These are phyloP conservation scores for Sclerotinia spermophila DNA, from an alignment of 2,329 filamentous ascomycete genomes.

Conservation along the genomic window DNA sequence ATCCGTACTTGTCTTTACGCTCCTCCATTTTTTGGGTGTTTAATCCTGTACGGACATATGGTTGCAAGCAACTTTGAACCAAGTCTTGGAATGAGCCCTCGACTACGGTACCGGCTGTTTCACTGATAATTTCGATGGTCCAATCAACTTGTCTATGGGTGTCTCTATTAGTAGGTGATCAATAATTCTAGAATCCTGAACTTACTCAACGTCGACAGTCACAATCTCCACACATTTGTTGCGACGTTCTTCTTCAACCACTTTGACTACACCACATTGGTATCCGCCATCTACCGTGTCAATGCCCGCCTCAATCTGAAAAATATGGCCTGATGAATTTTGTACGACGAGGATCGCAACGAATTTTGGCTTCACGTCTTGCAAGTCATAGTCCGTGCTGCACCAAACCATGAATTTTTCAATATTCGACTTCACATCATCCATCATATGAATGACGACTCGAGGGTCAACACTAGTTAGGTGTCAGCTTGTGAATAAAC, in stretches of 20 bases:
- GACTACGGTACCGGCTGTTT: conserved; percentile 27
- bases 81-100: conserved; percentile 24
- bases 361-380: conserved; percentile 27
- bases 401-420: conserved; percentile 26
- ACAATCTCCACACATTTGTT: conserved; percentile 33
- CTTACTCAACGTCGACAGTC: conserved; percentile 30
- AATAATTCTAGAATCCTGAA: background rate
- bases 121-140: conserved; percentile 34
- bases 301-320: conserved; percentile 34
- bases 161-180: background rate
- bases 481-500: background rate
- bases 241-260: conserved; percentile 27
- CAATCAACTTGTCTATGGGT: conserved; percentile 32
- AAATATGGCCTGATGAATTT: conserved; percentile 22
- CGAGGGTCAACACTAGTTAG: conserved; percentile 22
- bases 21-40: background rate
- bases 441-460: conserved; percentile 22
- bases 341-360: conserved; percentile 29
- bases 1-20: conserved; percentile 27
- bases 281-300: conserved; percentile 27
- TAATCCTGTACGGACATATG: conserved; percentile 5
- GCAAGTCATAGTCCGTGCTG: conserved; percentile 9
- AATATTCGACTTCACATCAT: conserved; percentile 22
- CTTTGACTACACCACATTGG: conserved; percentile 29
- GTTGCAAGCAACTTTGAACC: conserved; percentile 26